phyloP scores from a whole-genome alignment of 768 basidiomycete species.

The Favolaschia claudopus region DNA sequence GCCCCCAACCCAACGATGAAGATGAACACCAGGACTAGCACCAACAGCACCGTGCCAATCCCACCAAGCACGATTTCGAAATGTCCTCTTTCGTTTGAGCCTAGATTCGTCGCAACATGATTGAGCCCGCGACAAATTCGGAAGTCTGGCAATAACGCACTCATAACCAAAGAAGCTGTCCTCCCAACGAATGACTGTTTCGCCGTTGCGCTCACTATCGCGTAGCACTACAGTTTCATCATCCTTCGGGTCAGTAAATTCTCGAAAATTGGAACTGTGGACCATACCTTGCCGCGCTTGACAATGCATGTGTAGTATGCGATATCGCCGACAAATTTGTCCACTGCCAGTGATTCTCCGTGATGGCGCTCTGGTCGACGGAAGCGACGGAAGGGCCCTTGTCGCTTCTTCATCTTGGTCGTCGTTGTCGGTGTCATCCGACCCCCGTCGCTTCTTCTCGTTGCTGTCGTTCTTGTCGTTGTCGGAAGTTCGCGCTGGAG shows the following conservation, averaged over 20 bases:
- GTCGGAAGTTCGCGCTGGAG: neutral
- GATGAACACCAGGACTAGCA: conserved; percentile 51
- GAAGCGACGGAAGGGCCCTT: conserved; percentile 50
- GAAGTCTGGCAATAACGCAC: conserved; percentile 18
- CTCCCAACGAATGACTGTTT: conserved; percentile 52
- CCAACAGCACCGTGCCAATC: conserved; percentile 52
- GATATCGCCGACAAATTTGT: conserved; percentile 52
- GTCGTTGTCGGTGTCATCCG: conserved; percentile 28
- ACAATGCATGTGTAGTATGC: conserved; percentile 47
- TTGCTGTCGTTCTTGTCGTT: conserved; percentile 33
- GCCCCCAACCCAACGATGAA: conserved; percentile 54
- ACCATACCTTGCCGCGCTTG: conserved; percentile 43
- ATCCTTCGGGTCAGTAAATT: no score
- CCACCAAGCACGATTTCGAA: conserved; percentile 52
- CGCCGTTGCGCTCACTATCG: conserved; percentile 44
- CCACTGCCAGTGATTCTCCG: conserved; percentile 56
- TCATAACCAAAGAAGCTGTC: conserved; percentile 52
- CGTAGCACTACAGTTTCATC: conserved; percentile 33
- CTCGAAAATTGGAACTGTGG: neutral
- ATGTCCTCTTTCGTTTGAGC: conserved; percentile 48
- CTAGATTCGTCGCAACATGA: no score
- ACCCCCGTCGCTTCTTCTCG: conserved; percentile 13
- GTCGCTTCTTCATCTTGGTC: conserved; percentile 41
- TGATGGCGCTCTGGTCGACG: conserved; percentile 55
- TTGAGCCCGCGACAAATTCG: no score